Percentiles rank a stretch among this genome's conserved stretches.
These are phyloP conservation scores for Colletotrichum siamense DNA, from an alignment of 2,329 filamentous ascomycete species.

Conservation along the genomic window DNA sequence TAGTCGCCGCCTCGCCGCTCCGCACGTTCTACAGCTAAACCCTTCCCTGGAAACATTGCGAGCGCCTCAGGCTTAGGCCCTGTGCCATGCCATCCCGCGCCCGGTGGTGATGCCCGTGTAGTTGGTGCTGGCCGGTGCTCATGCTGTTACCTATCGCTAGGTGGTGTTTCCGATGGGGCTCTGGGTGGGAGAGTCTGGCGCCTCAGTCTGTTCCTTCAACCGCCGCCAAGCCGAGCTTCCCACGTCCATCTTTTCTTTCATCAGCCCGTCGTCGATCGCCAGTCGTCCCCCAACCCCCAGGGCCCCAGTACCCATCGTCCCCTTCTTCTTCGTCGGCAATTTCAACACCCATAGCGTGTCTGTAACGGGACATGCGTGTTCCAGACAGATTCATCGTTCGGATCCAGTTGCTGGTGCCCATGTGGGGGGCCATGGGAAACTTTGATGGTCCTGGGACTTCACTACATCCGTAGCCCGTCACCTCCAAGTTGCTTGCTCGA, in stretches of 20 bases:
- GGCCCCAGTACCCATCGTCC: background rate
- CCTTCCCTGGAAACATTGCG: conserved; percentile 20
- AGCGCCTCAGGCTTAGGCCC: conserved; percentile 5
- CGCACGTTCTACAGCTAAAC: conserved; percentile 17
- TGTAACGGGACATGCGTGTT: background rate
- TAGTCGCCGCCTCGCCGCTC: conserved; percentile 10
- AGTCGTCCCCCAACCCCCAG: background rate
- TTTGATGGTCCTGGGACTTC: background rate
- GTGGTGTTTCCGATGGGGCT: background rate
- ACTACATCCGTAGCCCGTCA: background rate
- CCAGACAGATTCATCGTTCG: conserved; percentile 14
- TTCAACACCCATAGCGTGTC: background rate
- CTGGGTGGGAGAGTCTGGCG: background rate
- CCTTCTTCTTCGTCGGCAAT: background rate
- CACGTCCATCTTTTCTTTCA: conserved; percentile 1
- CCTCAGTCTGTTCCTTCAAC: background rate
- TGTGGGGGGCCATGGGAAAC: conserved; percentile 3
- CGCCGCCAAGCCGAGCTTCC: conserved; percentile 3
- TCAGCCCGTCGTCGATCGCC: background rate
- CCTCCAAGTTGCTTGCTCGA: background rate
- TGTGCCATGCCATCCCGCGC: conserved; percentile 4
- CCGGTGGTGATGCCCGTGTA: background rate
- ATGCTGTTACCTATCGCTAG: background rate
- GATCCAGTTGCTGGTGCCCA: background rate
- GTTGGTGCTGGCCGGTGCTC: background rate